Evolutionary conservation across 2,329 filamentous ascomycete genomes (phyloP).

Genomic region (Aspergillus sp.): DNA sequence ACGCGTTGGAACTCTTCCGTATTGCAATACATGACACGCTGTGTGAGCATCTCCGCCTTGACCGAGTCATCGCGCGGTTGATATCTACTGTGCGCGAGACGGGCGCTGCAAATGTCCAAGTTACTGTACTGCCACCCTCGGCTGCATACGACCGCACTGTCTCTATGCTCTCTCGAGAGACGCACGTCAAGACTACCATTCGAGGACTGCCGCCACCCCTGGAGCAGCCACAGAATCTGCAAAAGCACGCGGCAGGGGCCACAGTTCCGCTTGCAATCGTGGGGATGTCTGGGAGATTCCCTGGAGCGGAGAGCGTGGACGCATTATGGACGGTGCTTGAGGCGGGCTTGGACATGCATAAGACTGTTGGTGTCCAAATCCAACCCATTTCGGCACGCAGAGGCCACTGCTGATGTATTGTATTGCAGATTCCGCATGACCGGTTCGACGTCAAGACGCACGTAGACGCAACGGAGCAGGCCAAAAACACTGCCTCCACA

Average conservation of each 20-base stretch:
- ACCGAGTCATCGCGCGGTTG: too few species aligned
- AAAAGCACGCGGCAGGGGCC: neutral
- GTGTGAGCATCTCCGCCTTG: too few species aligned
- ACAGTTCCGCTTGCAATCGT: constrained; percentile 2
- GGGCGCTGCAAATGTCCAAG: too few species aligned
- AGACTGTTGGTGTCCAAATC: neutral
- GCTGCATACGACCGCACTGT: too few species aligned
- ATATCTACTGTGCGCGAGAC: too few species aligned
- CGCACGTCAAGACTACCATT: too few species aligned
- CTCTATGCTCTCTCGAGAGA: too few species aligned
- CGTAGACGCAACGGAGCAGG: constrained; percentile 31
- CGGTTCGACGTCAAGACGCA: constrained; percentile 36
- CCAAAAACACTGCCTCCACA: constrained; percentile 29
- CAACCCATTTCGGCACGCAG: neutral
- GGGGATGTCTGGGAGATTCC: constrained; percentile 9
- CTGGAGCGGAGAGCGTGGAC: neutral
- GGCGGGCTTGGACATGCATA: constrained; percentile 4
- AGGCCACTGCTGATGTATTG: neutral
- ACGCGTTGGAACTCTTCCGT: too few species aligned
- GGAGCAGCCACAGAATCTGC: neutral
- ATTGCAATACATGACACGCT: too few species aligned
- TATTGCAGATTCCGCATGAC: constrained; percentile 12
- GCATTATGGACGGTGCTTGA: constrained; percentile 6
- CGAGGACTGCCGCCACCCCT: neutral
- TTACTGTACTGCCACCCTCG: too few species aligned